phyloP scores from a whole-genome alignment of 371 early-diverging fungal species.

The Rhizopus microsporus region DNA sequence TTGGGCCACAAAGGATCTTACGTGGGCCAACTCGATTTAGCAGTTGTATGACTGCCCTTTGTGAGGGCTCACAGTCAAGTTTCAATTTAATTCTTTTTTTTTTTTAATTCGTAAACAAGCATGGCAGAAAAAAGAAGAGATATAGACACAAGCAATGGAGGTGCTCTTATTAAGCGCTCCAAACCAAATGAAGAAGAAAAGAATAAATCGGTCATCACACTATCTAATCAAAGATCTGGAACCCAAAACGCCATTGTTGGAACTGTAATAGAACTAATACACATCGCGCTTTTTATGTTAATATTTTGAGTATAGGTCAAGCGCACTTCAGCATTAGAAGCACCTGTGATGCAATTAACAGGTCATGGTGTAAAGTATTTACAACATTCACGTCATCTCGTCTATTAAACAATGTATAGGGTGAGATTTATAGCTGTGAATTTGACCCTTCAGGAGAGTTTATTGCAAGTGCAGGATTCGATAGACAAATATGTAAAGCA shows the following conservation, averaged over 20 bases:
- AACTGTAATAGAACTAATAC: constrained; percentile 44
- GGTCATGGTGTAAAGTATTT: constrained; percentile 67
- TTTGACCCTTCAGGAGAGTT: constrained; percentile 87
- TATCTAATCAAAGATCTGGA: constrained; percentile 52
- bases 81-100: neutral
- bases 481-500: constrained; percentile 73
- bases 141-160: constrained; percentile 12
- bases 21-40: too few relatives aligned
- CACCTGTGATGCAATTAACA: constrained; percentile 86
- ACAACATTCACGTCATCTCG: neutral
- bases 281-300: neutral
- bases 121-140: constrained; percentile 34
- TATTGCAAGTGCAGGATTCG: constrained; percentile 84
- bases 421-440: constrained; percentile 81
- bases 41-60: too few relatives aligned
- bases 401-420: constrained; percentile 38
- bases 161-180: constrained; percentile 60
- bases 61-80: neutral
- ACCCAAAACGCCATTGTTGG: constrained; percentile 62
- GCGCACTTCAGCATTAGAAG: constrained; percentile 84
- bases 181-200: constrained; percentile 43
- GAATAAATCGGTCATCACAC: constrained; percentile 43
- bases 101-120: constrained; percentile 2
- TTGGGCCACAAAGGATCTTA: too few relatives aligned
- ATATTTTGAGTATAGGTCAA: constrained; percentile 49